phyloP scores from a whole-genome alignment of 768 basidiomycete genomes.

The Amanita inopinata region DNA sequence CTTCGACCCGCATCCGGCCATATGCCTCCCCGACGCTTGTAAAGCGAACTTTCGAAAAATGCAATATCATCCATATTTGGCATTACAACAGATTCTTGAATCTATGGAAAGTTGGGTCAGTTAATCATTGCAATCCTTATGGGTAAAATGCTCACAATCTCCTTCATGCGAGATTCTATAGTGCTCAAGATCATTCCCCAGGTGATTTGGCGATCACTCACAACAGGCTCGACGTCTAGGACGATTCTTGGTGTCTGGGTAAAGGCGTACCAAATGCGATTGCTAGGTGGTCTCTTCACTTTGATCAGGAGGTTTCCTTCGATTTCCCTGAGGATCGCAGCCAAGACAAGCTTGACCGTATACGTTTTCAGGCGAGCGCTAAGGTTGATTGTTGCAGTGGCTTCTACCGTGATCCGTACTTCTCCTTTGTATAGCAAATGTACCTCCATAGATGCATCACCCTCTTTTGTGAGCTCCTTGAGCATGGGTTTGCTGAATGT shows the following conservation, averaged over 20 bases:
- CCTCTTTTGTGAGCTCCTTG: conserved; percentile 91
- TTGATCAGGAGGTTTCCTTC: conserved; percentile 87
- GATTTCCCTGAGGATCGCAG: conserved; percentile 78
- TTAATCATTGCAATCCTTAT: neutral
- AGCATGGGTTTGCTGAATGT: conserved; percentile 96
- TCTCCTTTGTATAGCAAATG: conserved; percentile 81
- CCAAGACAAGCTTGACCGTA: conserved; percentile 81
- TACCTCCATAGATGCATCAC: conserved; percentile 85
- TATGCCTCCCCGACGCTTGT: conserved; percentile 75
- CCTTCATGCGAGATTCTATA: conserved; percentile 81
- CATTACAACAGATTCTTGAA: conserved; percentile 87
- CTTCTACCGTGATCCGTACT: conserved; percentile 81
- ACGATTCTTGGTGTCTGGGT: conserved; percentile 84
- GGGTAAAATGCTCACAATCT: conserved; percentile 51
- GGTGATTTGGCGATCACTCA: conserved; percentile 89
- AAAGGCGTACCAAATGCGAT: conserved; percentile 94
- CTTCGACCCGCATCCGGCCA: conserved; percentile 67
- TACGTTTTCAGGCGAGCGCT: conserved; percentile 83
- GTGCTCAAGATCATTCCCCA: conserved; percentile 88
- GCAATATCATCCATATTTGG: conserved; percentile 99
- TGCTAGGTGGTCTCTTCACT: conserved; percentile 91
- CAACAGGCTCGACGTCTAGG: conserved; percentile 85
- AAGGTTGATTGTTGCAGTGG: conserved; percentile 79
- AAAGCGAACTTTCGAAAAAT: conserved; percentile 75
- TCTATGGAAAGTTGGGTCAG: conserved; percentile 34